Percentiles rank a stretch among this genome's conserved stretches.
These are phyloP conservation scores for Miamiensis avidus DNA, from an alignment of 169 alveolate species.

Conservation along the genomic window DNA sequence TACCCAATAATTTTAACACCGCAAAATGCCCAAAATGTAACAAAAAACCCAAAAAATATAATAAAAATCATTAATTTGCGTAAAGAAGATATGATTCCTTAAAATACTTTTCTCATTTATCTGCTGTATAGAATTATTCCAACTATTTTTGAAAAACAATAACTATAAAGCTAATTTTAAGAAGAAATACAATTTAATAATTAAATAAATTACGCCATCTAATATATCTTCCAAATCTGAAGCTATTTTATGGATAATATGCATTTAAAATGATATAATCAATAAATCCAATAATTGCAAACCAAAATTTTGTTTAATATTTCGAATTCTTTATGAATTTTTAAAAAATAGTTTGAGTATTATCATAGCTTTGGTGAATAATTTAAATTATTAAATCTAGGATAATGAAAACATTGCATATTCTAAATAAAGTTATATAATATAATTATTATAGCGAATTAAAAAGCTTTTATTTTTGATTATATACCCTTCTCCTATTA, in stretches of 20 bases:
- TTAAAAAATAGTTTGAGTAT: neutral
- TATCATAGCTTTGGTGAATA: neutral
- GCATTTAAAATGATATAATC: neutral
- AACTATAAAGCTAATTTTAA: no score
- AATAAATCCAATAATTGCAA: neutral
- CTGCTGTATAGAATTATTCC: neutral
- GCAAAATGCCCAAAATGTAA: neutral
- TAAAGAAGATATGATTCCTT: neutral
- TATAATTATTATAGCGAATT: neutral
- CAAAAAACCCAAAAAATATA: neutral
- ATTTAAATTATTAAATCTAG: neutral
- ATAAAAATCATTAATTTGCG: neutral
- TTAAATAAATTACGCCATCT: neutral
- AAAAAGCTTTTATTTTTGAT: neutral
- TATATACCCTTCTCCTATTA: neutral
- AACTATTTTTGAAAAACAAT: neutral
- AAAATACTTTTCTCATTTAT: neutral
- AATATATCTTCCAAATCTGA: neutral
- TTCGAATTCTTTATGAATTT: no score
- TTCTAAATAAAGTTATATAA: neutral
- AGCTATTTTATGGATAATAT: neutral
- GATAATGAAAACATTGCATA: neutral
- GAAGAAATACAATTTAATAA: no score
- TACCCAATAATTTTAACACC: conserved; percentile 10
- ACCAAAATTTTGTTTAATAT: neutral